These are phyloP conservation scores for Pterocarpus santalinus DNA, from an alignment of 306 rosid species.

Conservation along the genomic window DNA sequence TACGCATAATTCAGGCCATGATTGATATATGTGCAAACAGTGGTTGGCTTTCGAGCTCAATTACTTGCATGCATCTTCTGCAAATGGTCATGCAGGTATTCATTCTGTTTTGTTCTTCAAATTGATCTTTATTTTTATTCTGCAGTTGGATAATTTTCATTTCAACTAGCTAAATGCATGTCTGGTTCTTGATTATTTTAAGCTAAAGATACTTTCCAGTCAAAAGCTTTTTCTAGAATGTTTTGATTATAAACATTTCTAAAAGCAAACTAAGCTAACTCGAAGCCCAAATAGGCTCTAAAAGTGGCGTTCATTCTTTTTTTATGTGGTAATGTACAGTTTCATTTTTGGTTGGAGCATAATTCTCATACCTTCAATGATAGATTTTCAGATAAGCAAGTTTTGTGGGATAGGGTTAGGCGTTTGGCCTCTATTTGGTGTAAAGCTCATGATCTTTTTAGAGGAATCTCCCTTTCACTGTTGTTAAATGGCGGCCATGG, in stretches of 20 bases:
- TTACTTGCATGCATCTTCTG: conserved; percentile 92
- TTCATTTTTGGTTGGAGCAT: neutral
- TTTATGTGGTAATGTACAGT: neutral
- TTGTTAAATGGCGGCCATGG: too few relatives aligned
- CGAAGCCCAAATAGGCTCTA: neutral
- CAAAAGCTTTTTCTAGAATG: neutral
- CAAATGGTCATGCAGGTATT: conserved; percentile 98
- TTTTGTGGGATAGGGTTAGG: too few relatives aligned
- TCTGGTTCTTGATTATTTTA: conserved; percentile 14
- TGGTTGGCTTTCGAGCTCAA: conserved; percentile 93
- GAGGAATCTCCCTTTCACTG: too few relatives aligned
- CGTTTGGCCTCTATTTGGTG: too few relatives aligned
- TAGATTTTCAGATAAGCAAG: too few relatives aligned
- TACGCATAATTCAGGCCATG: conserved; percentile 97
- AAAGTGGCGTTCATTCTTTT: neutral
- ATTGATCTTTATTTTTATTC: conserved; percentile 18
- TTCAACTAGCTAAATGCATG: conserved; percentile 22
- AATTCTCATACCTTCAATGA: too few relatives aligned
- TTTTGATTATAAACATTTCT: conserved; percentile 13
- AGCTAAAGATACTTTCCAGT: neutral
- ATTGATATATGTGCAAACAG: conserved; percentile 96
- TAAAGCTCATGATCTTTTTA: too few relatives aligned
- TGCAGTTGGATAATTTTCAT: conserved; percentile 31
- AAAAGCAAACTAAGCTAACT: conserved; percentile 13
- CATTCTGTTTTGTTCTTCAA: conserved; percentile 32